Evolutionary conservation across 192 early-diverging fungal genomes (phyloP), one percentile per base, ranked within the genome.

Genomic region (Coemansia sp.): DNA sequence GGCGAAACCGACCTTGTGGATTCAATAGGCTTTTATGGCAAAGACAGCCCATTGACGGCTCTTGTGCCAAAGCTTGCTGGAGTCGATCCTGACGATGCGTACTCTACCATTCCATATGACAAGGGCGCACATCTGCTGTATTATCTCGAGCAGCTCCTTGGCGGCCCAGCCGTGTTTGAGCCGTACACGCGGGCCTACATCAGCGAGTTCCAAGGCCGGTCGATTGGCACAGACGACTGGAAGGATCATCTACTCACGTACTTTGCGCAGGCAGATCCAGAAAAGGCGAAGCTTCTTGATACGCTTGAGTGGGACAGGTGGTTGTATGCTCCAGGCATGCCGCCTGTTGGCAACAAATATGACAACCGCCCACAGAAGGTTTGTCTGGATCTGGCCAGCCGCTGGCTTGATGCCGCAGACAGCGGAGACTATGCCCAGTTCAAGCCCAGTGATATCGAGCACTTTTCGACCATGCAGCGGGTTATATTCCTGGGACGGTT

Each of bases 51-150:
- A 7, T 83, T 89, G 37, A 94, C 91, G 4, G 85, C 87, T 2
- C 76, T 99, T 22, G 85, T 86, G 46, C 92, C 92, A 58, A 84
- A 92, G 39, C 83, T 98, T 12, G 78, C 84, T 11, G 86, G 87
- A 13, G 79, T 89, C 62, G 94, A 98, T 78, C 93, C 93, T 53
- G 93, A 94, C 74, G 93, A 94, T 65, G 86, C 85, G 22, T 93
- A 92, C 64, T 90, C 88, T 11, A 76, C 83, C 7, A 84, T 94
- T 55, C 96, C 96, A 1, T 96, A 98, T 82, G 97, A 99, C 80
- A 99, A 99, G 84, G 97, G 96, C 19, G 98, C 91, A 72, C 94
- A 94, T 75, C 77, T 99, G 54, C 85, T 99, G 25, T 97, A 92
- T 83, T 92, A 95, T 70, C 88, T 98, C 44, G 96, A 99, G 75